These are phyloP conservation scores for Begonia peltatifolia DNA, from an alignment of 306 rosid genomes.

Conservation along the genomic window DNA sequence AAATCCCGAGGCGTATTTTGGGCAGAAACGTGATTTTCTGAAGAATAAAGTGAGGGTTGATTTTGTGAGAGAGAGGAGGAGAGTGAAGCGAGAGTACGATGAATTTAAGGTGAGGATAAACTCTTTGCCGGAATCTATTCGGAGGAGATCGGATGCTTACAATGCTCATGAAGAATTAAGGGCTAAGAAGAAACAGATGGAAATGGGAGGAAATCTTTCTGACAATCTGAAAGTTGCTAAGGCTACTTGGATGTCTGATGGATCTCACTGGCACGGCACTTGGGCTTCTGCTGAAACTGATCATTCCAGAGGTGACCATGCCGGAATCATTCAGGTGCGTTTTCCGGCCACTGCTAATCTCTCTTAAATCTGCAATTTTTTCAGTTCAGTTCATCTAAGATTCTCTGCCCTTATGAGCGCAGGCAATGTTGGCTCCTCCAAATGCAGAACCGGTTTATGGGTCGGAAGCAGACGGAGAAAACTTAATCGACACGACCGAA, in stretches of 20 bases:
- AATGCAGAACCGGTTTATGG: conserved; percentile 63
- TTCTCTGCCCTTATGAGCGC: conserved; percentile 2
- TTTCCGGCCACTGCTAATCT: neutral
- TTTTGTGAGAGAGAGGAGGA: conserved; percentile 71
- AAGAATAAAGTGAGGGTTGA: conserved; percentile 76
- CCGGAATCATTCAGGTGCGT: conserved; percentile 71
- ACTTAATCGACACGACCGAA: conserved; percentile 55
- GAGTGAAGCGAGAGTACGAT: conserved; percentile 78
- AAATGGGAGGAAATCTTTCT: conserved; percentile 31
- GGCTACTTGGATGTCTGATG: conserved; percentile 92
- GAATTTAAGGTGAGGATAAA: conserved; percentile 77
- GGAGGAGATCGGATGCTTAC: conserved; percentile 75
- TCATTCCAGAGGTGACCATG: conserved; percentile 80
- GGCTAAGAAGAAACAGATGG: conserved; percentile 68
- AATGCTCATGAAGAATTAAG: conserved; percentile 79
- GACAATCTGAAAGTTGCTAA: conserved; percentile 43
- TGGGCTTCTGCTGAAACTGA: conserved; percentile 64
- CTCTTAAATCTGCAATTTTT: too few relatives aligned
- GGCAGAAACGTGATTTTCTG: conserved; percentile 67
- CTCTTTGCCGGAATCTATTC: conserved; percentile 66
- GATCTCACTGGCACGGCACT: conserved; percentile 88
- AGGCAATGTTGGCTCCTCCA: conserved; percentile 89
- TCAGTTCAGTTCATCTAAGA: neutral
- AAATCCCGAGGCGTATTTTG: conserved; percentile 76
- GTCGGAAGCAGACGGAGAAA: conserved; percentile 40